Base-by-base conservation (phyloP, 306 rosid species). In the Corylus americana region DNA sequence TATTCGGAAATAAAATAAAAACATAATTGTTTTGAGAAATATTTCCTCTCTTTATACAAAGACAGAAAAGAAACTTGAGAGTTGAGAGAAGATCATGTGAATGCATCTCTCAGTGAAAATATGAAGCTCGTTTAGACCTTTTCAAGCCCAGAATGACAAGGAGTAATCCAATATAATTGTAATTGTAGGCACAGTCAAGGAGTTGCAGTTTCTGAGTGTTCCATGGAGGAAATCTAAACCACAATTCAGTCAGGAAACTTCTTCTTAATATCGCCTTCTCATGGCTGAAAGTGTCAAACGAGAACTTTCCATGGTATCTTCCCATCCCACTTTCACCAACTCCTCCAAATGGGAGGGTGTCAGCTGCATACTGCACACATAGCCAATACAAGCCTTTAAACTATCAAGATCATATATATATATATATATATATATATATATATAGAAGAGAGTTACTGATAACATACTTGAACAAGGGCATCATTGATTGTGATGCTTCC, bases 191-290 rank as follows among this genome's bases (percentile, higher is more conserved):
- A n/a, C n/a, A 69, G 35, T 85, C 86, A 17, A 91, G 87, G 58
- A 91, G 90, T 45, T 84, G 92, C 42, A 85, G 75, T 89, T 93
- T 91, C 50, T 83, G 5, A 49, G 77, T 62, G 78, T 74, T 87
- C 96, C 98, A 93, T 77, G 96, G 98, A 73, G 96, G 96, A 80
- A 73, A 88, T 83, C 96, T 88, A 57, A 77, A 93, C 98, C 94
- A 93, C 55, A 93, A 87, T 47, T 93, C 98, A 59, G 82, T 31
- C 31, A 85, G 79, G 57, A 73, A 91, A 77, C 88, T 88, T 88
- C 96, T 84, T 57, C 86, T 88, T 1, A 53, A 39, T 5, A 91
- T 78, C 20, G 85, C 93, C 77, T 91, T 89, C 47, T 82, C 83
- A 51, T 93, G 92, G 74, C 96, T 91, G 76, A 93, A 93, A 0